Conservation (phyloP, 2,329 filamentous ascomycete species). For the Pseudogymnoascus sp. region DNA sequence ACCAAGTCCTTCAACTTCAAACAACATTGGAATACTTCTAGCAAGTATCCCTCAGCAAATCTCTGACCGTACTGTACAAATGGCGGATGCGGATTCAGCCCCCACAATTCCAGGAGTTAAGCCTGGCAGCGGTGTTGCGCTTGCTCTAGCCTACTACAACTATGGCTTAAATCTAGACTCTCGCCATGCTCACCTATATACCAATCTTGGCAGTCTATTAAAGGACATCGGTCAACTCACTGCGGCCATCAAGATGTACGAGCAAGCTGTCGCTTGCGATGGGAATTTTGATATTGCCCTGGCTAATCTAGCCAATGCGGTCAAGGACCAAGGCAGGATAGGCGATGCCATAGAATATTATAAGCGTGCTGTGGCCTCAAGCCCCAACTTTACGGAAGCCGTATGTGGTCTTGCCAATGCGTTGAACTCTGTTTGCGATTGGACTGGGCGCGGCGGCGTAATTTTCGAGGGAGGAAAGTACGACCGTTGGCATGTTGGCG, state of each 20-base stretch:
- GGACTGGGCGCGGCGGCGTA: constrained; percentile 82
- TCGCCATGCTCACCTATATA: constrained; percentile 91
- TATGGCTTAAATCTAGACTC: constrained; percentile 82
- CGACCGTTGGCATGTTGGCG: constrained; percentile 91
- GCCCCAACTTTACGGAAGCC: constrained; percentile 91
- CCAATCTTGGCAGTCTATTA: constrained; percentile 86
- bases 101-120: constrained; percentile 65
- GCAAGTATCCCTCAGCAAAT: constrained; percentile 76
- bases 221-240: constrained; percentile 94
- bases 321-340: constrained; percentile 91
- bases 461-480: constrained; percentile 61
- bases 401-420: constrained; percentile 94
- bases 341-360: constrained; percentile 90
- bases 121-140: constrained; percentile 76
- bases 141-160: constrained; percentile 90
- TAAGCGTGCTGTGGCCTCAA: constrained; percentile 79
- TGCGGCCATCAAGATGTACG: constrained; percentile 92
- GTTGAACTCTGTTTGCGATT: constrained; percentile 92
- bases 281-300: constrained; percentile 93
- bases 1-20: constrained; percentile 92
- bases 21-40: constrained; percentile 96
- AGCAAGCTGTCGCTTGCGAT: constrained; percentile 86
- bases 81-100: constrained; percentile 26
- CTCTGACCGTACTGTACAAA: constrained; percentile 28
- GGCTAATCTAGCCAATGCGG: constrained; percentile 92